phyloP scores from a whole-genome alignment of 176 grass and related monocot genomes.

The Carex pumila region DNA sequence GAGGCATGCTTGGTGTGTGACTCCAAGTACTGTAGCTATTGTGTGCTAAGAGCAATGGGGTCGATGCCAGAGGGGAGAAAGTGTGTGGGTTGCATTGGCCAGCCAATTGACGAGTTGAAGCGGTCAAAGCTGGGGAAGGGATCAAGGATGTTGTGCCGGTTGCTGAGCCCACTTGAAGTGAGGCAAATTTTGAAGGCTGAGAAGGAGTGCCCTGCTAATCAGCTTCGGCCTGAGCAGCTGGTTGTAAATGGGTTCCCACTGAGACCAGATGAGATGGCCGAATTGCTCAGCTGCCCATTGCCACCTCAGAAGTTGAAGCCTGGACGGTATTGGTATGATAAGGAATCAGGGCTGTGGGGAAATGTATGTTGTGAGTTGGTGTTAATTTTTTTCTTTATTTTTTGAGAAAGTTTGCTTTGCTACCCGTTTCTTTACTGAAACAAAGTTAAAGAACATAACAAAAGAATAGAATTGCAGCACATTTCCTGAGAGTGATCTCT shows the following conservation, averaged over 20 bases:
- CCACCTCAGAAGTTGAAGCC: constrained; percentile 86
- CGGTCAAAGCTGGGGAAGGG: constrained; percentile 76
- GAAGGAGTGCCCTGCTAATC: constrained; percentile 92
- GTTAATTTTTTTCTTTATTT: not conserved
- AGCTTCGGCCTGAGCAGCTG: constrained; percentile 79
- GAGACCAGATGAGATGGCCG: constrained; percentile 55
- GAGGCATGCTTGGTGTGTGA: constrained; percentile 78
- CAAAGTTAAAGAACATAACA: not conserved
- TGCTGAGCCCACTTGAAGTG: constrained; percentile 80
- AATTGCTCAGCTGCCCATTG: constrained; percentile 62
- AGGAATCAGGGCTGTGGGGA: constrained; percentile 94
- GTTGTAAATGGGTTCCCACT: constrained; percentile 61
- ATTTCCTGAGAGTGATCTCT: constrained; percentile 4
- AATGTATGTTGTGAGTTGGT: constrained; percentile 35
- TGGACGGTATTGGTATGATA: constrained; percentile 98
- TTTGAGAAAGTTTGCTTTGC: not conserved
- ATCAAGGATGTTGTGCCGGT: constrained; percentile 44
- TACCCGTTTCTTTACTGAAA: not conserved
- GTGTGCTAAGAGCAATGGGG: constrained; percentile 82
- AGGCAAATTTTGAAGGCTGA: constrained; percentile 85
- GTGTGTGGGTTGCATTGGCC: constrained; percentile 72
- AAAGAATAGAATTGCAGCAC: not conserved
- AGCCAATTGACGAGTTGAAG: constrained; percentile 63
- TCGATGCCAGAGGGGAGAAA: constrained; percentile 96
- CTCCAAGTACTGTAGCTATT: constrained; percentile 60